A percentile compares a stretch with the other conserved stretches of the same genome.
Conservation (phyloP, 306 rosid species). For the Hylodesmum podocarpum region DNA sequence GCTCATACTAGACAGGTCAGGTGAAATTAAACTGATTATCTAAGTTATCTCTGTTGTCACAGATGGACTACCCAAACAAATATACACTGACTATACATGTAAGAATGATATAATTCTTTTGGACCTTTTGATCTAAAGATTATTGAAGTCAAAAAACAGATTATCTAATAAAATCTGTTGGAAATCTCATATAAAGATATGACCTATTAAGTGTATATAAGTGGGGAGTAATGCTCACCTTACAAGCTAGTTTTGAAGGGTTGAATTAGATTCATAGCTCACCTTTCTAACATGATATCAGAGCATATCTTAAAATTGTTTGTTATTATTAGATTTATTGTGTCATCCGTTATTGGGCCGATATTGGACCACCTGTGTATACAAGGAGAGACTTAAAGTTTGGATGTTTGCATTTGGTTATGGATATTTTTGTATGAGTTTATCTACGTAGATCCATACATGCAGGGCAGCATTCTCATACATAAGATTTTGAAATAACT, state of each 20-base stretch:
- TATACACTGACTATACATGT: neutral
- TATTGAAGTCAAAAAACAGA: neutral
- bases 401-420: neutral
- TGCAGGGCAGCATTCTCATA: neutral
- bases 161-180: neutral
- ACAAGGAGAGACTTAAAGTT: too few species aligned
- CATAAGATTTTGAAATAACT: neutral
- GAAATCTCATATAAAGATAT: too few species aligned
- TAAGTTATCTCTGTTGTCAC: neutral
- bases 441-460: neutral
- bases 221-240: too few species aligned
- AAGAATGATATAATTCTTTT: slow-evolving; percentile 8
- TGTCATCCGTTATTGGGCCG: too few species aligned
- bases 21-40: slow-evolving; percentile 4
- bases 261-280: too few species aligned
- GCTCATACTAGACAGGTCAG: slow-evolving; percentile 83
- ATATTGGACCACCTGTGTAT: too few species aligned
- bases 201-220: too few species aligned
- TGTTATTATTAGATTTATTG: too few species aligned
- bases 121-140: slow-evolving; percentile 12
- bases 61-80: neutral
- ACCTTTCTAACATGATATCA: too few species aligned
- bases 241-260: too few species aligned
- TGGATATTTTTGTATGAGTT: neutral
- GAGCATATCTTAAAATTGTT: too few species aligned